phyloP scores from a whole-genome alignment of 169 alveolate genomes.

The Hepatocystis sp. region DNA sequence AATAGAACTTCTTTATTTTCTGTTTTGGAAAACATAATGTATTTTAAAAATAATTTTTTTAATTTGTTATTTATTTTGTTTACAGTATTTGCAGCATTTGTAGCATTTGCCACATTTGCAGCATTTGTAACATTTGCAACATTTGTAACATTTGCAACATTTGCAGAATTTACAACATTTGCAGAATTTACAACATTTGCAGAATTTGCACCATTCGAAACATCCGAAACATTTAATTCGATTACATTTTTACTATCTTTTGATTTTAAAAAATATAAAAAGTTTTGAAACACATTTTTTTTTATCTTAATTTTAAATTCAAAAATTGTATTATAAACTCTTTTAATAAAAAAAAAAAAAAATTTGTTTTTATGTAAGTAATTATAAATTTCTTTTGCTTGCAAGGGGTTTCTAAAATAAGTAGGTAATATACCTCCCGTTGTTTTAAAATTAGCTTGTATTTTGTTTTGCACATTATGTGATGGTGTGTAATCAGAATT shows the following conservation, averaged over 20 bases:
- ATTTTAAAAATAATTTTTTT: conserved; percentile 9
- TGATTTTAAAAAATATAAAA: conserved; percentile 35
- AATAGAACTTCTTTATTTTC: conserved; percentile 14
- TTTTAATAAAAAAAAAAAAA: conserved; percentile 47
- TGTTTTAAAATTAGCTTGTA: no score
- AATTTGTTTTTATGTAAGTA: conserved; percentile 34
- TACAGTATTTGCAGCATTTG: background rate
- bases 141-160: background rate
- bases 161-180: background rate
- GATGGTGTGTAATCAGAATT: background rate
- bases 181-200: background rate
- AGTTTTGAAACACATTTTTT: conserved; percentile 43
- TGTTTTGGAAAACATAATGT: conserved; percentile 7
- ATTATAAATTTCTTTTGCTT: conserved; percentile 39
- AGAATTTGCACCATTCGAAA: background rate
- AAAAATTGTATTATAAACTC: conserved; percentile 20
- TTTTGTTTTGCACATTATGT: no score
- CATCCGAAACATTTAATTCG: background rate
- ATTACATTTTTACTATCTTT: background rate
- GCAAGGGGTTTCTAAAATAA: background rate
- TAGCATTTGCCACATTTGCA: background rate
- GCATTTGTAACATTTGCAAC: background rate
- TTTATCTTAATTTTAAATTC: conserved; percentile 48
- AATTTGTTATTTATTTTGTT: background rate
- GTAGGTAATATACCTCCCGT: no score